Conservation (phyloP, 2,329 filamentous ascomycete species). For the Waltergamsia citrina region DNA sequence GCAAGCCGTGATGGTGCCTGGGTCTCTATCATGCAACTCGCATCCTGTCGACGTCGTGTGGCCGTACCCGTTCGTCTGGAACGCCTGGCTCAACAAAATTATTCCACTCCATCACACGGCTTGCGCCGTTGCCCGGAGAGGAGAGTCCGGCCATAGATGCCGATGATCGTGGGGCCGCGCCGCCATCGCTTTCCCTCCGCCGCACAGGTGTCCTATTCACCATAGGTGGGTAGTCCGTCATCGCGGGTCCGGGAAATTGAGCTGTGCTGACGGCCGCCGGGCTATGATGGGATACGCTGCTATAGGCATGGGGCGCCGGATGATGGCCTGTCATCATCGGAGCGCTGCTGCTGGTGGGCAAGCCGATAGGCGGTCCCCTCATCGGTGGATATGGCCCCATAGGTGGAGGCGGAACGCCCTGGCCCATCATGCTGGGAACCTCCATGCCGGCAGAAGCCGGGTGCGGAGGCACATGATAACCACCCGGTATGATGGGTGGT, state of each 20-base stretch:
- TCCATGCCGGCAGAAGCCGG: conserved; percentile 3
- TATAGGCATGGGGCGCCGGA: neutral
- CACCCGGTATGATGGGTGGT: no score
- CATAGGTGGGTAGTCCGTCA: neutral
- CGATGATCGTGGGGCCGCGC: conserved; percentile 14
- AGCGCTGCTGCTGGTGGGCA: neutral
- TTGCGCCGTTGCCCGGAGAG: conserved; percentile 32
- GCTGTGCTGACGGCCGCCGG: neutral
- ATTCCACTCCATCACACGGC: conserved; percentile 38
- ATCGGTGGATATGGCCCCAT: neutral
- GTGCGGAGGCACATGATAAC: neutral
- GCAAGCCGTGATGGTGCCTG: no score
- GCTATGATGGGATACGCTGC: neutral
- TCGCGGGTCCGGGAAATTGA: neutral
- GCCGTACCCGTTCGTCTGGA: no score
- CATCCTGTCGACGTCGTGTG: no score
- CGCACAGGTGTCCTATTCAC: neutral
- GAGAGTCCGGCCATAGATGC: conserved; percentile 39
- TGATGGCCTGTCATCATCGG: neutral
- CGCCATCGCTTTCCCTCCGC: neutral
- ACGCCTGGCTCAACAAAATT: conserved; percentile 33
- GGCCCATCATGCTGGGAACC: conserved; percentile 8
- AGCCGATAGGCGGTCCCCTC: neutral
- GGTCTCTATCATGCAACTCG: no score
- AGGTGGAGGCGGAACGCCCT: neutral